These are phyloP conservation scores for Zoysia japonica DNA, from an alignment of 176 grass and related monocot species.

Conservation along the genomic window DNA sequence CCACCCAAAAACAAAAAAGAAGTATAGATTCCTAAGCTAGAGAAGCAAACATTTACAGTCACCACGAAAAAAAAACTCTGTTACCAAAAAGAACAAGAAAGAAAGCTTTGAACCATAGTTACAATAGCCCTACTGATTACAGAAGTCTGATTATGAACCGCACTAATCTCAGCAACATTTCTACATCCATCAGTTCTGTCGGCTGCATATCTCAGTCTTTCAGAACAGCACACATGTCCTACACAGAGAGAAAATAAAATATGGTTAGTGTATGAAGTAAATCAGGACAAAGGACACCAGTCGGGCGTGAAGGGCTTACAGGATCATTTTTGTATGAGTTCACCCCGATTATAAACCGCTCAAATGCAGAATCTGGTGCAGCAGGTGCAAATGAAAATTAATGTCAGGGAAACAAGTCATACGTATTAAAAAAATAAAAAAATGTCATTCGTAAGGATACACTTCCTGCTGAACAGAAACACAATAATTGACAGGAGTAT, in stretches of 20 bases:
- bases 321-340: constrained; percentile 30
- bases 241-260: not conserved
- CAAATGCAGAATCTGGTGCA: constrained; percentile 18
- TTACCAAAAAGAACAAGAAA: not conserved
- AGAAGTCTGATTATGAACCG: constrained; percentile 11
- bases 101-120: not conserved
- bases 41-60: constrained; percentile 26
- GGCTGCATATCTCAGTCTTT: constrained; percentile 10
- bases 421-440: not conserved
- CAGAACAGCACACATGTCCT: constrained; percentile 29
- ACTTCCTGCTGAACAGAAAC: not conserved
- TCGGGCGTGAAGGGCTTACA: constrained; percentile 29
- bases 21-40: not conserved
- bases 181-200: constrained; percentile 33
- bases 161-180: constrained; percentile 32
- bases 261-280: not conserved
- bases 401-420: constrained; percentile 20
- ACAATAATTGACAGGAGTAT: not conserved
- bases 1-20: not conserved
- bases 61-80: not conserved
- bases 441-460: not conserved
- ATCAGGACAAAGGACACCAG: not conserved
- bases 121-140: constrained; percentile 27
- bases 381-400: constrained; percentile 23
- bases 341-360: constrained; percentile 15